Evolutionary conservation across 345 rosid genomes (phyloP).

Genomic region (Rubroshorea leprosula): DNA sequence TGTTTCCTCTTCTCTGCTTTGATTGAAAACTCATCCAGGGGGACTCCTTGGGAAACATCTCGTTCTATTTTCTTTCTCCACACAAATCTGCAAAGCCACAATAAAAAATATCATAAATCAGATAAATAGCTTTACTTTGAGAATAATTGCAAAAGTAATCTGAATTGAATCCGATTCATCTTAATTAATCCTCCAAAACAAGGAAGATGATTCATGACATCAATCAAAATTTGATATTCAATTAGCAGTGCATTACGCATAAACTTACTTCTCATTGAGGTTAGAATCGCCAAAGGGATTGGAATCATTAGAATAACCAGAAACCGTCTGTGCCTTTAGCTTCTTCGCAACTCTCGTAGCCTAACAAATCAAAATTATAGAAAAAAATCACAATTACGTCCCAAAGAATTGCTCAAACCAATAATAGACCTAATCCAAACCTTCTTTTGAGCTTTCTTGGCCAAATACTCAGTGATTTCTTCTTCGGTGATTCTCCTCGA

Average conservation of each 20-base stretch:
- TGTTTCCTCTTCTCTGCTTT: constrained; percentile 84
- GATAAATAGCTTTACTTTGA: no score
- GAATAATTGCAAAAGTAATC: not conserved
- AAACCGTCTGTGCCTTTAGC: constrained; percentile 60
- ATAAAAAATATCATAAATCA: not conserved
- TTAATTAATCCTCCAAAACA: no score
- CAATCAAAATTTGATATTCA: not conserved
- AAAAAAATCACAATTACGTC: constrained; percentile 10
- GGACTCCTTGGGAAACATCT: constrained; percentile 65
- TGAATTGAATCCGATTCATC: not conserved
- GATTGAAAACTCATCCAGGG: constrained; percentile 57
- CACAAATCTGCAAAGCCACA: constrained; percentile 56
- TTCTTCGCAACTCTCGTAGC: constrained; percentile 75
- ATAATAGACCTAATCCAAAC: constrained; percentile 21
- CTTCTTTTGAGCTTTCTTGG: constrained; percentile 82
- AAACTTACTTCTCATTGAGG: constrained; percentile 73
- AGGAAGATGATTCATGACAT: no score
- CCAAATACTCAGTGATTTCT: constrained; percentile 60
- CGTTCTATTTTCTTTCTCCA: constrained; percentile 93
- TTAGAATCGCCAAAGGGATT: constrained; percentile 96
- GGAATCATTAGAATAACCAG: constrained; percentile 90
- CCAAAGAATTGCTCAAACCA: not conserved
- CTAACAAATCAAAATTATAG: constrained; percentile 28
- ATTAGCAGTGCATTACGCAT: not conserved
- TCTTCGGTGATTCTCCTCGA: constrained; percentile 56